These are phyloP conservation scores for Lactifluus pinguis DNA, from an alignment of 768 basidiomycete genomes.

Conservation along the genomic window DNA sequence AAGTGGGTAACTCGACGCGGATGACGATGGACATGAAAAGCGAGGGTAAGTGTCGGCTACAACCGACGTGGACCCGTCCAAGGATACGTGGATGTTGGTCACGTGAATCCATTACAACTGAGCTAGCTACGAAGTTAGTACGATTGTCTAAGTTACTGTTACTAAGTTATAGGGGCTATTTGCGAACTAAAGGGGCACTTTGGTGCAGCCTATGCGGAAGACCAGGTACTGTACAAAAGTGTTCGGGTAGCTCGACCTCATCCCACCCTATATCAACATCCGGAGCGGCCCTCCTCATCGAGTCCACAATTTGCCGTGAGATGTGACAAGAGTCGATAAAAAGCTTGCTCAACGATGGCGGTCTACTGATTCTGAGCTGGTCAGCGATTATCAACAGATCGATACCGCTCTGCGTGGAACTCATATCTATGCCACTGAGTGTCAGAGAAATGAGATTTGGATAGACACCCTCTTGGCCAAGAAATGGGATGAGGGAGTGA, in stretches of 20 bases:
- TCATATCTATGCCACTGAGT: background rate
- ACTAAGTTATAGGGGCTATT: too few species aligned
- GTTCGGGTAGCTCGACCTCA: background rate
- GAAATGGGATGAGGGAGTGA: background rate
- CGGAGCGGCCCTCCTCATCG: background rate
- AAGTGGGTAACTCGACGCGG: conserved; percentile 68
- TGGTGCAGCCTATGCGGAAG: background rate
- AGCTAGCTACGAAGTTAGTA: too few species aligned
- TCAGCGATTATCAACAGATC: background rate
- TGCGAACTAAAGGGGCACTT: background rate
- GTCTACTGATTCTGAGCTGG: background rate
- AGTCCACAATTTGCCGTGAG: background rate
- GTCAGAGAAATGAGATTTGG: conserved; percentile 10
- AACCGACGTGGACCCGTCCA: too few species aligned
- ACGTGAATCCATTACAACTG: background rate
- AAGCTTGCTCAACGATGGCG: background rate
- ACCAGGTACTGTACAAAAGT: background rate
- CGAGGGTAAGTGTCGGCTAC: background rate
- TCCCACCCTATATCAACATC: conserved; percentile 10
- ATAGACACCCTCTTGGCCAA: background rate
- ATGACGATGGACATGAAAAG: conserved; percentile 27
- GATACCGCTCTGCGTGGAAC: background rate
- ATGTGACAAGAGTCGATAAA: conserved; percentile 7
- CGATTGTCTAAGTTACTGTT: too few species aligned
- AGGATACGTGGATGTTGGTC: conserved; percentile 13